Conservation (phyloP, 2,329 filamentous ascomycete genomes). For the Chrysoporthe deuterocubensis region DNA sequence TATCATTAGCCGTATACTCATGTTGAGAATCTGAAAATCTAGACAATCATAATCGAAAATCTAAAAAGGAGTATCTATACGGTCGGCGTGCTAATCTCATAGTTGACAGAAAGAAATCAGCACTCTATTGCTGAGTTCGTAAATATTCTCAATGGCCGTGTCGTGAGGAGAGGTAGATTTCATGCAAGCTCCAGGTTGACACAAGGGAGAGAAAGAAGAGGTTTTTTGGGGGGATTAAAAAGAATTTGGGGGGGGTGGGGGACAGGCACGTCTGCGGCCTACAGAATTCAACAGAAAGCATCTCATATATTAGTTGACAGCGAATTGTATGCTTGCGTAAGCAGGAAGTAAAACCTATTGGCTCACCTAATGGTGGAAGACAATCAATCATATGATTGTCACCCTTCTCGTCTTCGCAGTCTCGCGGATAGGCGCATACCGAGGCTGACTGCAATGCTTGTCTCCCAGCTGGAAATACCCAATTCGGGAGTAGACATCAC, state of each 20-base stretch:
- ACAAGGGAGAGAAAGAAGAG: neutral
- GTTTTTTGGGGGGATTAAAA: too few relatives aligned
- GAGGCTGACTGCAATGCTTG: rapidly evolving
- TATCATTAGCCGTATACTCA: neutral
- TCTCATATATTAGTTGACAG: too few relatives aligned
- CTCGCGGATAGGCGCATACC: neutral
- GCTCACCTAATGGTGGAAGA: neutral
- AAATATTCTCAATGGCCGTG: neutral
- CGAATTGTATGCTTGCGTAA: too few relatives aligned
- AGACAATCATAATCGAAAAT: neutral
- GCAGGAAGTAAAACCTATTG: too few relatives aligned
- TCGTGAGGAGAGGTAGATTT: neutral
- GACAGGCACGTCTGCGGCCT: too few relatives aligned
- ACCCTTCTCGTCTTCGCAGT: neutral
- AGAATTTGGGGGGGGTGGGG: too few relatives aligned
- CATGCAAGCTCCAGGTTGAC: too few relatives aligned
- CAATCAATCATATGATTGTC: neutral
- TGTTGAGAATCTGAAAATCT: neutral
- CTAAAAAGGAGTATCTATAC: neutral
- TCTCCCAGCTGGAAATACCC: neutral
- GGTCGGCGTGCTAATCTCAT: neutral
- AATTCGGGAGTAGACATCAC: neutral
- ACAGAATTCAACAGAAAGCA: too few relatives aligned
- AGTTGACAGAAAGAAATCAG: neutral
- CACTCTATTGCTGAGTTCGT: neutral